Evolutionary conservation across 352 stramenopile species (phyloP).

Genomic region (Phytophthora syringae): DNA sequence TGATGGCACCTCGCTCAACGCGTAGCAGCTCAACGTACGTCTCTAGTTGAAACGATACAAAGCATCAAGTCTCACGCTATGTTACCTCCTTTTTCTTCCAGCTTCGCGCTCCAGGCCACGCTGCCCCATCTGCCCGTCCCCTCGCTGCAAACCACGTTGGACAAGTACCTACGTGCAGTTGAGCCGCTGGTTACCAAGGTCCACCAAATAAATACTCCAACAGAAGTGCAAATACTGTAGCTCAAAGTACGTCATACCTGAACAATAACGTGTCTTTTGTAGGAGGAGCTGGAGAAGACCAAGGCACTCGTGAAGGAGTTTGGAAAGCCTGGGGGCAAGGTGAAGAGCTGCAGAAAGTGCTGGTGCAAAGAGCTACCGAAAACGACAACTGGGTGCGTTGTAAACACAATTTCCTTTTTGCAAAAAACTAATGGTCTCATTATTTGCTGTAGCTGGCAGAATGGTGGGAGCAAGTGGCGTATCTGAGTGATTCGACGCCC

Average conservation of each 20-base stretch:
- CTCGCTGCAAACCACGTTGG: conserved; percentile 81
- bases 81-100: neutral
- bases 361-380: conserved; percentile 52
- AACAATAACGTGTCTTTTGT: conserved; percentile 26
- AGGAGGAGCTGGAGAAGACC: conserved; percentile 59
- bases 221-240: too few species aligned
- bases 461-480: conserved; percentile 94
- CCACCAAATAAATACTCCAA: neutral
- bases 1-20: conserved; percentile 11
- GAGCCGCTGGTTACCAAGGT: conserved; percentile 62
- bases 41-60: neutral
- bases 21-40: conserved; percentile 9
- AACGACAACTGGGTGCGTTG: conserved; percentile 62
- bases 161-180: conserved; percentile 82
- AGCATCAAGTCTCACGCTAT: too few species aligned
- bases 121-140: conserved; percentile 86
- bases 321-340: conserved; percentile 52
- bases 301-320: conserved; percentile 56
- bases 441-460: conserved; percentile 66
- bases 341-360: conserved; percentile 52
- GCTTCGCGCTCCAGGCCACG: conserved; percentile 60
- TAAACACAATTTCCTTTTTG: neutral
- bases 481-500: conserved; percentile 72
- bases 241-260: too few species aligned
- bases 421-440: neutral